A percentile compares a stretch with the other conserved stretches of the same genome.
Evolutionary conservation across 1,139 yeast genomes (phyloP).

Genomic region (Candida sanyaensis): DNA sequence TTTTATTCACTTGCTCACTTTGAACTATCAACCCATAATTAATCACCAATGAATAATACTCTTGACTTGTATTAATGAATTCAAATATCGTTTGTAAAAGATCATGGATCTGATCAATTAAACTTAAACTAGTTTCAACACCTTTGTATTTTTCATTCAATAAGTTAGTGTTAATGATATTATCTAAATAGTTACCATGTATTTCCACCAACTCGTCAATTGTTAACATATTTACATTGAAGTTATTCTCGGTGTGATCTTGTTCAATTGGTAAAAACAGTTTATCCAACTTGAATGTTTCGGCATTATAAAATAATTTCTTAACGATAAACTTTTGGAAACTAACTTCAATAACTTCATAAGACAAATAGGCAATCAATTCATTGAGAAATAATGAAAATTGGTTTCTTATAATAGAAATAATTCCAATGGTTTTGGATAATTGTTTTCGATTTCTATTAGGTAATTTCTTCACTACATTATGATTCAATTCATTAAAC

Average conservation of each 20-base stretch:
- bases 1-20: constrained; percentile 16
- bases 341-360: constrained; percentile 50
- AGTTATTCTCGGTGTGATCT: constrained; percentile 1
- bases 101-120: constrained; percentile 47
- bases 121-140: constrained; percentile 37
- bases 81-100: constrained; percentile 43
- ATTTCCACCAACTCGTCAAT: constrained; percentile 48
- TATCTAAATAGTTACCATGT: constrained; percentile 41
- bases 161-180: constrained; percentile 43
- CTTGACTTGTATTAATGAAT: constrained; percentile 48
- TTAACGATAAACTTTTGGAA: constrained; percentile 25
- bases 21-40: constrained; percentile 31
- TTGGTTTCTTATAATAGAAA: constrained; percentile 38
- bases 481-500: constrained; percentile 26
- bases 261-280: constrained; percentile 11
- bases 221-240: constrained; percentile 31
- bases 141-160: constrained; percentile 39
- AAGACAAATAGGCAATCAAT: constrained; percentile 44
- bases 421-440: constrained; percentile 14
- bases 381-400: constrained; percentile 47
- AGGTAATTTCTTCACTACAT: constrained; percentile 16
- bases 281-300: constrained; percentile 12
- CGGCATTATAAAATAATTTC: constrained; percentile 21
- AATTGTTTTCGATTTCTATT: neutral
- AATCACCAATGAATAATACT: constrained; percentile 35